phyloP scores from a whole-genome alignment of 768 basidiomycete species.

The Cystoderma amianthinum region DNA sequence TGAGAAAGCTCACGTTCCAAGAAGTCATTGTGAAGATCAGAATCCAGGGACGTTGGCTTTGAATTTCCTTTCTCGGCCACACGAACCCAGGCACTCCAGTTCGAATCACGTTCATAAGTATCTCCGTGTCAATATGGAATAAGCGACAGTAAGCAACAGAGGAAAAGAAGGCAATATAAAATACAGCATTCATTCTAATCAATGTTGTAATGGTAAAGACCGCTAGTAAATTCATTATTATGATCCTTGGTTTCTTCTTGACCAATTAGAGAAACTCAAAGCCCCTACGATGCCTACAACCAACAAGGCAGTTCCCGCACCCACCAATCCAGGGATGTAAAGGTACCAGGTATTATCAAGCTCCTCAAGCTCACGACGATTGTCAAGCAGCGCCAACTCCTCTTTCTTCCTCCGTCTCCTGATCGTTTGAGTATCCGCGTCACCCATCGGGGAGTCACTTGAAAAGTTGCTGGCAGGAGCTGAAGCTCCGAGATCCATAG shows the following conservation, averaged over 20 bases:
- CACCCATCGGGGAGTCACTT: conserved; percentile 25
- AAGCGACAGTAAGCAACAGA: neutral
- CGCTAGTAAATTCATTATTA: too few species aligned
- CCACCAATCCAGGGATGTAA: conserved; percentile 72
- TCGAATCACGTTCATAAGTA: neutral
- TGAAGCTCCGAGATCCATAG: conserved; percentile 41
- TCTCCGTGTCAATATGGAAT: too few species aligned
- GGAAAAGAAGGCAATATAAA: neutral
- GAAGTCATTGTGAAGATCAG: conserved; percentile 14
- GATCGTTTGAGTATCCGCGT: conserved; percentile 28
- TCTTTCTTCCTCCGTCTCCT: conserved; percentile 53
- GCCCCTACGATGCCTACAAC: conserved; percentile 76
- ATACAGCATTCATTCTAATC: neutral
- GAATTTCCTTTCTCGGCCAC: neutral
- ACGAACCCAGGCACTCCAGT: neutral
- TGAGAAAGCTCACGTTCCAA: conserved; percentile 39
- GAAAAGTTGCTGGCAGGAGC: conserved; percentile 27
- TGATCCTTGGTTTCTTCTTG: conserved; percentile 60
- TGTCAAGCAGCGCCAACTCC: conserved; percentile 36
- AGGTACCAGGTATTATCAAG: conserved; percentile 75
- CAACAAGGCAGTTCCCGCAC: conserved; percentile 77
- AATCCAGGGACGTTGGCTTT: neutral
- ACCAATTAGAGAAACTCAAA: conserved; percentile 66
- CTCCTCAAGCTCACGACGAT: conserved; percentile 44
- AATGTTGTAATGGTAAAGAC: too few species aligned